Evolutionary conservation across 176 grass and related monocot genomes (phyloP), one percentile per base, ranked within the genome.

Genomic region (Aechmea fasciata): DNA sequence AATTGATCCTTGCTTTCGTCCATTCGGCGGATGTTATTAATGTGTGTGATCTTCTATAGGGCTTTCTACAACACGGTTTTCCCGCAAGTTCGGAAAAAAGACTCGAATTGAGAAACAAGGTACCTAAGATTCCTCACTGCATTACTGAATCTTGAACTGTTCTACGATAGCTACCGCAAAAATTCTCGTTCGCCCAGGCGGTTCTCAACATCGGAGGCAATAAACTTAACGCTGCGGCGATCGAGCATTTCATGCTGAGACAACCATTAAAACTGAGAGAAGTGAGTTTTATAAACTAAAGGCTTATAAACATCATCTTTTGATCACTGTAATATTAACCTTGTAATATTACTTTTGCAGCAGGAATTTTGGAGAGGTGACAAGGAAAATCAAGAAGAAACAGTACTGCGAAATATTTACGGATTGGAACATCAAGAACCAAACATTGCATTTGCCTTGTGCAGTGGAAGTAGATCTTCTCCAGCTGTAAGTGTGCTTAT

Each of bases 391-490:
- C 76, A 84, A 62, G 89, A 92, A 47, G 78, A 73, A 50, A 8
- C 79, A 47, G 68, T 90, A n/a, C n/a, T n/a, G 63, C 81, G 80
- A 64, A 64, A 53, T 12, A 61, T 64, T 1, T 93, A 83, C 10
- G 86, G 79, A 59, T 51, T 99, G 47, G 77, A 80, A 49, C 79
- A 24, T 14, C 71, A 82, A 70, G 87, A 93, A 18, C 84, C 84
- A 2, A 99, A 99, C 67, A 81, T 93, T 50, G 17, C 88, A 23
- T 99, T 99, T 79, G 86, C 87, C 3, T 50, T 99, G 47, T 93
- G 89, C 75, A 92, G 76, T 64, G 94, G 89, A 11, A 87, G 51
- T 73, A 90, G 83, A 80, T 88, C 89, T 68, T 99, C 89, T 71
- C 94, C 94, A 18, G 94, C 94, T 41, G 93, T 97, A 83, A 92